phyloP scores from a whole-genome alignment of 768 basidiomycete species.

The Termitomyces sp. region DNA sequence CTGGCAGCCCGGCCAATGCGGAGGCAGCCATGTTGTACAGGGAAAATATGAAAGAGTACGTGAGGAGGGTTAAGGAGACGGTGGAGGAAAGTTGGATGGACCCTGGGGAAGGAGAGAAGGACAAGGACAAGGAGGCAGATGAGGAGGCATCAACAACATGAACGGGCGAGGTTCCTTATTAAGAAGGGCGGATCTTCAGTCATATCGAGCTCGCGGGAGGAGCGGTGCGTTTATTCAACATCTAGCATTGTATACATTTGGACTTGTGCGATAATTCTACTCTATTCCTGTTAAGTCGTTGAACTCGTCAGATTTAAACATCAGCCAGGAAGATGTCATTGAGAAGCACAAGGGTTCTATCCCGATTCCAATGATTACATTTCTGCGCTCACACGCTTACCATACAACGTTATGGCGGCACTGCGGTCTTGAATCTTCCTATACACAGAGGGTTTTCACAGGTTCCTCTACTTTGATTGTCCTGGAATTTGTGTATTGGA shows the following conservation, averaged over 20 bases:
- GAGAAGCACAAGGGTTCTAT: neutral
- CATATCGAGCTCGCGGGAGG: neutral
- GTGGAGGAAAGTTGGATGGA: conserved; percentile 97
- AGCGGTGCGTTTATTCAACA: neutral
- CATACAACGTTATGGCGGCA: neutral
- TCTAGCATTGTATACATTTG: conserved; percentile 1
- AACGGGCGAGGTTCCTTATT: neutral
- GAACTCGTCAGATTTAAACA: neutral
- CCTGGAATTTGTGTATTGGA: neutral
- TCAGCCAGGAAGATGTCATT: neutral
- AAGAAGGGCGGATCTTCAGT: neutral
- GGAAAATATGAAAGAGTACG: conserved; percentile 99
- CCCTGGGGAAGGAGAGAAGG: conserved; percentile 55
- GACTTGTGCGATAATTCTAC: conserved; percentile 1
- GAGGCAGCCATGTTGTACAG: conserved; percentile 96
- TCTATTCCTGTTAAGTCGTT: neutral
- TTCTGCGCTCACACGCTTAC: neutral
- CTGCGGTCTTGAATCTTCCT: neutral
- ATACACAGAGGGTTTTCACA: too few relatives aligned
- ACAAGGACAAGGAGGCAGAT: neutral
- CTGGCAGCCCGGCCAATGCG: conserved; percentile 96
- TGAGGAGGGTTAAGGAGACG: conserved; percentile 84
- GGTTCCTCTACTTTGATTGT: neutral
- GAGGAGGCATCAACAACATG: neutral
- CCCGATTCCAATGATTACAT: too few relatives aligned